phyloP scores from a whole-genome alignment of 306 rosid species.

The Dicorynia guianensis region DNA sequence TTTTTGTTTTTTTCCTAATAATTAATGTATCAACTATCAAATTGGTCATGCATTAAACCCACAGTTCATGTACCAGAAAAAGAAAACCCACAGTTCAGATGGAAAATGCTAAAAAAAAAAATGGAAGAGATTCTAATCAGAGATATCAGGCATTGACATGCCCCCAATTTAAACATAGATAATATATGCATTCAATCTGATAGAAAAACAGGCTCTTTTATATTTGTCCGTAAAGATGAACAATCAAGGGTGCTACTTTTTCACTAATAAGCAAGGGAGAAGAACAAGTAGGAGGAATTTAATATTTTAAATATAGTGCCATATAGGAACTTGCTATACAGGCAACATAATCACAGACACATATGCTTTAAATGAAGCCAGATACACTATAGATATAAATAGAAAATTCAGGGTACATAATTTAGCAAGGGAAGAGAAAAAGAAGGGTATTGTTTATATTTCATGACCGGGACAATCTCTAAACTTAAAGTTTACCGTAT shows the following conservation, averaged over 20 bases:
- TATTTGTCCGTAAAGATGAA: not conserved
- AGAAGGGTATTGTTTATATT: not conserved
- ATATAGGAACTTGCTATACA: not conserved
- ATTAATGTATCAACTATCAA: constrained; percentile 20
- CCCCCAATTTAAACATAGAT: not conserved
- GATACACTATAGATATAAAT: too few species aligned
- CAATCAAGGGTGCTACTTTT: not conserved
- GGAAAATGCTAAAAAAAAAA: constrained; percentile 17
- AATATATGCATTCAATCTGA: not conserved
- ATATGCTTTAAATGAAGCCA: not conserved
- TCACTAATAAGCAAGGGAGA: not conserved
- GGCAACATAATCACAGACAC: not conserved
- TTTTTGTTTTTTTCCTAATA: not conserved
- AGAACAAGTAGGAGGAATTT: not conserved
- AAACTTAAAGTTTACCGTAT: not conserved
- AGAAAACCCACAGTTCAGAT: constrained; percentile 8
- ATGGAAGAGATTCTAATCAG: not conserved
- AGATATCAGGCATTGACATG: not conserved
- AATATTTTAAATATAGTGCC: too few species aligned
- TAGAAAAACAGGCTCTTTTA: not conserved
- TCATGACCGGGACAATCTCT: not conserved
- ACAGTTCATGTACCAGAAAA: too few species aligned
- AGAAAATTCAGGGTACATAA: not conserved
- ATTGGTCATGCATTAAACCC: not conserved
- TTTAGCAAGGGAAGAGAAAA: too few species aligned